These are phyloP conservation scores for Trypanosoma scelopori DNA, from an alignment of 208 protist genomes.

Conservation along the genomic window DNA sequence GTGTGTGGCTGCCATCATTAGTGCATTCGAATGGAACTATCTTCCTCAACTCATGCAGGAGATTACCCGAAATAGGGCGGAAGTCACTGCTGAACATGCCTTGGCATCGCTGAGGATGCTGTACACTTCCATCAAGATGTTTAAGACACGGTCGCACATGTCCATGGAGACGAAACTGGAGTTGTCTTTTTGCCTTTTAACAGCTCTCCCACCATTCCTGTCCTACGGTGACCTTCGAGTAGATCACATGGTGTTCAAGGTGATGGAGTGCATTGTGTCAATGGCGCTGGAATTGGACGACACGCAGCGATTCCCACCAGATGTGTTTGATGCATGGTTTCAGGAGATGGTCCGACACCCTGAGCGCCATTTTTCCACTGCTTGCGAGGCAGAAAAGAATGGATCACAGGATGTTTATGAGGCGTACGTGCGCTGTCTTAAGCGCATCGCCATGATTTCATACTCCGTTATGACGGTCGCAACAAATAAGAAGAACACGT, in stretches of 20 bases:
- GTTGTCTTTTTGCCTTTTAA: conserved; percentile 42
- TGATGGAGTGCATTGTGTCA: conserved; percentile 77
- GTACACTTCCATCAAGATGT: conserved; percentile 74
- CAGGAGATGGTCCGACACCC: conserved; percentile 58
- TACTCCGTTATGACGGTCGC: conserved; percentile 77
- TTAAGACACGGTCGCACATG: conserved; percentile 57
- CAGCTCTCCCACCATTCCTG: conserved; percentile 54
- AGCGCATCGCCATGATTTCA: conserved; percentile 79
- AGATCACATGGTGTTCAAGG: conserved; percentile 70
- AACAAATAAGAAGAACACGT: conserved; percentile 65
- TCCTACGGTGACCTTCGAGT: conserved; percentile 71
- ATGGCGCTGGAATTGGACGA: conserved; percentile 51
- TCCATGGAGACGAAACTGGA: conserved; percentile 48
- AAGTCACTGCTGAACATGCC: conserved; percentile 30
- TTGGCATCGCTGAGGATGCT: conserved; percentile 67
- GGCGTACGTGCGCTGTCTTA: conserved; percentile 77
- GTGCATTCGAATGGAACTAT: conserved; percentile 82
- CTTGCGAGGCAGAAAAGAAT: conserved; percentile 24
- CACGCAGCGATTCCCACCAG: conserved; percentile 36
- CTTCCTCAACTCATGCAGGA: conserved; percentile 67
- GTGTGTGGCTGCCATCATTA: conserved; percentile 65
- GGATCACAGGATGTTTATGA: conserved; percentile 55
- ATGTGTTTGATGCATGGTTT: conserved; percentile 66
- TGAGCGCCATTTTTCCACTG: conserved; percentile 48
- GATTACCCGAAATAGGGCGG: conserved; percentile 18